Base-by-base conservation (phyloP, 805 yeast genomes). In the Blastobotrys chiropterorum region DNA sequence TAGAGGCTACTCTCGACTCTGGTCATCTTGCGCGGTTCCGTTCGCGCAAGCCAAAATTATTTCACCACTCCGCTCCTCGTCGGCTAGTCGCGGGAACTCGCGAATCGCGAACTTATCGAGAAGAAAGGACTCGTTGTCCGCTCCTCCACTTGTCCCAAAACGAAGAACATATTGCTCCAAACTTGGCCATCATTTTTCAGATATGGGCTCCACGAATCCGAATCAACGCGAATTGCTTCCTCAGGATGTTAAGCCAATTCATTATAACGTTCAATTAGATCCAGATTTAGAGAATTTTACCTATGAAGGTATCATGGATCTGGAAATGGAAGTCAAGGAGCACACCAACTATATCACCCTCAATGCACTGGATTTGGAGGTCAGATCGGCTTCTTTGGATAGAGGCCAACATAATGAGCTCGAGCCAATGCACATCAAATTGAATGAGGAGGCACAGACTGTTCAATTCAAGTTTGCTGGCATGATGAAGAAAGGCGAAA, bases 261-360 rank as follows among this genome's bases (percentile, higher is more conserved):
- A 86, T 68, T 92, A 94, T 66, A 78, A 81, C 50, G 67, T 94
- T 34, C 75, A 81, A 16, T 70, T 82, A 50, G 83, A 82, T 60
- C 89, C 95, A 39, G 78, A 83, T 60, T 66, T 74, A 26, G 66
- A 60, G 5, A 67, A 68, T 38, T 75, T 74, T 56, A 59, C 62
- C 47, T 67, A 56, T 54, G 51, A 56, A 31, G 72, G 72, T 39
- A 44, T 52, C 19, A 71, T 67, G 26, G 64, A 55, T 43, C 65
- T 85, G 50, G 68, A 74, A 38, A 69, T 85, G 46, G 67, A 68
- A 11, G 79, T 79, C 31, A 59, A 60, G 13, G 65, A 66, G 19
- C 59, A 70, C 6, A 75, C 83, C 16, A 66, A 68, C 52, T 70
- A 71, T 46, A 66, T 85, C 41, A 69, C 72, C 45, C 68, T 88